Conservation (phyloP, 768 basidiomycete species). For the Pleurotus platypus region DNA sequence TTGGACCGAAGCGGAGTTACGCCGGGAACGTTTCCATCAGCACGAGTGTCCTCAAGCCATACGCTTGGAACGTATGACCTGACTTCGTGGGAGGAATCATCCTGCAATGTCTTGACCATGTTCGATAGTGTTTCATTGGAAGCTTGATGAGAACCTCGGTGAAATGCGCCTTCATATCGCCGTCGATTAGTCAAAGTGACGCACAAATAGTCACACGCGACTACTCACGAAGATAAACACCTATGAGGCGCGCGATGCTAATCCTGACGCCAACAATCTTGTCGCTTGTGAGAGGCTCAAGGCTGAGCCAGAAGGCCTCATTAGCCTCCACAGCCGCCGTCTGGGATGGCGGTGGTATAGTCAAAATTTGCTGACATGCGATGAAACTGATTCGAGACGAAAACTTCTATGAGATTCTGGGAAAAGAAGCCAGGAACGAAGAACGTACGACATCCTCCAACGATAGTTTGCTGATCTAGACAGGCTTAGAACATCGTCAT, state of each 20-base stretch:
- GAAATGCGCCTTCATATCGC: conserved; percentile 23
- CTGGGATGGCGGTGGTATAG: conserved; percentile 30
- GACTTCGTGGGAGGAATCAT: conserved; percentile 60
- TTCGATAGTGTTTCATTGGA: conserved; percentile 29
- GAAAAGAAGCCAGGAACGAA: conserved; percentile 2
- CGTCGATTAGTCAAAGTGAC: background rate
- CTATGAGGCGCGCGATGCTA: conserved; percentile 73
- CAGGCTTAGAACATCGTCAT: conserved; percentile 37
- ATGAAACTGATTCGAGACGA: conserved; percentile 53
- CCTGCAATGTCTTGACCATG: conserved; percentile 43
- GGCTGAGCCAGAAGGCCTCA: conserved; percentile 49
- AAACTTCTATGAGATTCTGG: conserved; percentile 8
- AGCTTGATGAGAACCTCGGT: conserved; percentile 23
- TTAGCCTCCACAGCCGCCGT: conserved; percentile 34
- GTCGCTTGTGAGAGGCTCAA: conserved; percentile 60
- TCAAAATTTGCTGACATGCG: conserved; percentile 65
- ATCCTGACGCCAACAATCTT: conserved; percentile 81
- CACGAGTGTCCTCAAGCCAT: conserved; percentile 10
- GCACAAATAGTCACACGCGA: background rate
- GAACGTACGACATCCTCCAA: conserved; percentile 70
- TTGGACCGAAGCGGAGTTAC: background rate
- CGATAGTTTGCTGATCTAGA: conserved; percentile 48
- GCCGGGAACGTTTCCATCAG: background rate
- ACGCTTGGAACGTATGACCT: conserved; percentile 49
- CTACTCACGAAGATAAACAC: conserved; percentile 49